Evolutionary conservation across 208 protist species (phyloP), one percentile per base, ranked within the genome.

Genomic region (Tritrichomonas musculus): DNA sequence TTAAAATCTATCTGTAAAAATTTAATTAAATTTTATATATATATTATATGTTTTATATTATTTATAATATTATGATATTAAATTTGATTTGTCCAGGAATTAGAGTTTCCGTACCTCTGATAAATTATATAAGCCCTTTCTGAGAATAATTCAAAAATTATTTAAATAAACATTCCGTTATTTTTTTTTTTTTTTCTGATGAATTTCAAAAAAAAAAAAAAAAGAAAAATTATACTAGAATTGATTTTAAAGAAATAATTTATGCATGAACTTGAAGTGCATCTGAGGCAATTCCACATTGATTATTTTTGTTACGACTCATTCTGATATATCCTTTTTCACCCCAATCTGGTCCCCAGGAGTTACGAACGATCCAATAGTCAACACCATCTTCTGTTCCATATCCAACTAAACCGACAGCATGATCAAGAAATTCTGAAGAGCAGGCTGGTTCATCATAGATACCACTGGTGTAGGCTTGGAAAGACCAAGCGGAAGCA

Each of bases 261-360:
- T 20, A 64, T 64, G 55, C 20, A 20, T 25, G 20, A 64, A 64
- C 8, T 64, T 8, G 55, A 82, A 53, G 25, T 9, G 73, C 41
- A 33, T 53, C 50, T 82, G 73, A 47, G 14, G 73, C 33, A 36
- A 82, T 36, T 22, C 73, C 73, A 41, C 73, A 82, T 57, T 95
- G 94, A 75, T 95, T 95, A 39, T 94, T 94, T 39, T 95, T 95
- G 5, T 53, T 36, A 11, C 22, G 47, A 50, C 1, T 30, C 4
- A 82, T 33, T 53, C 20, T 82, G 39, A 82, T 82, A 30, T 82
- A 82, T 30, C 73, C 73, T n/a, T 13, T 25, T 30, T 82, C 73
- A 30, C 73, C 73, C 73, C 73, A 82, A 0, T 0, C 17, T 5
- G 41, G 47, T 49, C 73, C 73, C 73, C 73, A 82, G 5, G 41